These are phyloP conservation scores for Plantago ovata DNA, from an alignment of 257 asterid genomes.

Conservation along the genomic window DNA sequence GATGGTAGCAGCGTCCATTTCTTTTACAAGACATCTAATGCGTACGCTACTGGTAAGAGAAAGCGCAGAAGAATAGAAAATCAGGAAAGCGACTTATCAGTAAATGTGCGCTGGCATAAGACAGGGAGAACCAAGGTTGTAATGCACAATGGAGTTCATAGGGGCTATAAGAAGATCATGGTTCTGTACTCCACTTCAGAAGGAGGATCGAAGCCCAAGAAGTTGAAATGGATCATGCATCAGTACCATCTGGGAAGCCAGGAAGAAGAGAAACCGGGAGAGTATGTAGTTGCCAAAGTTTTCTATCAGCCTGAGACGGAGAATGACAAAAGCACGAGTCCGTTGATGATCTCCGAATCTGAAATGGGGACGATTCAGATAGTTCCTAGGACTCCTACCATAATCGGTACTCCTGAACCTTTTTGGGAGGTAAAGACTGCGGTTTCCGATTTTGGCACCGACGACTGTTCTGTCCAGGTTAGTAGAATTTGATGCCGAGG, in stretches of 20 bases:
- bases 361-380: conserved; percentile 30
- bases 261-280: conserved; percentile 68
- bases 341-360: conserved; percentile 37
- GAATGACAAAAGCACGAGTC: conserved; percentile 24
- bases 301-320: conserved; percentile 64
- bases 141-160: conserved; percentile 51
- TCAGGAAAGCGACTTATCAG: conserved; percentile 20
- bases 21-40: conserved; percentile 57
- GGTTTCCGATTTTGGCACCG: conserved; percentile 34
- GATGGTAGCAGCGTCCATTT: conserved; percentile 86
- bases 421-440: conserved; percentile 54
- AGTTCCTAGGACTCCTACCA: conserved; percentile 71
- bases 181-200: conserved; percentile 58
- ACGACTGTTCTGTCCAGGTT: conserved; percentile 45
- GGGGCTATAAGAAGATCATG: conserved; percentile 87
- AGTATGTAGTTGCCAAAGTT: conserved; percentile 70
- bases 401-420: conserved; percentile 45
- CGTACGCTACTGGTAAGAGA: conserved; percentile 71
- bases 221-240: conserved; percentile 88
- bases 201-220: conserved; percentile 55
- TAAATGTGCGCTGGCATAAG: conserved; percentile 84
- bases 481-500: conserved; percentile 14
- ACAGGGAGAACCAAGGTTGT: conserved; percentile 75
- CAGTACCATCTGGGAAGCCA: conserved; percentile 79
- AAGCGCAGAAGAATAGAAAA: conserved; percentile 72